Conservation (phyloP, 2,329 filamentous ascomycete genomes). For the Calonectria hongkongensis region DNA sequence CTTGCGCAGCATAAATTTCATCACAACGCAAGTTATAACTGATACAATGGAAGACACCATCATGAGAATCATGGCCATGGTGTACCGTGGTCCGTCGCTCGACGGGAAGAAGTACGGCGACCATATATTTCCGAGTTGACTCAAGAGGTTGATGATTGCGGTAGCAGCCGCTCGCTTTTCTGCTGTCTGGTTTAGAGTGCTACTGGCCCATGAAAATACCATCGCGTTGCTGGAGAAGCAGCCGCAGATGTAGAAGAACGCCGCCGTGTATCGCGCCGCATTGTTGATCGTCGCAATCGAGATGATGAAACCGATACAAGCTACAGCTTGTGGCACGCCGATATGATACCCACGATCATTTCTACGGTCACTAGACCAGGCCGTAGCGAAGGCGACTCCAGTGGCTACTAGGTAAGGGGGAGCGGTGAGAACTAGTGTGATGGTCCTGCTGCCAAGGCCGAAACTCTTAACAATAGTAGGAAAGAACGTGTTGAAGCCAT, state of each 20-base stretch:
- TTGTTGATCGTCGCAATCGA: conserved; percentile 49
- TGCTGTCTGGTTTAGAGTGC: conserved; percentile 58
- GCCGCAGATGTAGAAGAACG: conserved; percentile 48
- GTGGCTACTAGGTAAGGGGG: conserved; percentile 53
- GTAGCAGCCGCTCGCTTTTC: conserved; percentile 54
- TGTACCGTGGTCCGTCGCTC: conserved; percentile 7
- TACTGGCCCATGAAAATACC: conserved; percentile 60
- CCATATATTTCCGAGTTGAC: conserved; percentile 51
- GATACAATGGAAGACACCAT: conserved; percentile 27
- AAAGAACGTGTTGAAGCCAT: conserved; percentile 54
- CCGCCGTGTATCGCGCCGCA: conserved; percentile 45
- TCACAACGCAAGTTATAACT: conserved; percentile 8
- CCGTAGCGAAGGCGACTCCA: conserved; percentile 39
- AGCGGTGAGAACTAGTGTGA: conserved; percentile 51
- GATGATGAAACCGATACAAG: conserved; percentile 48
- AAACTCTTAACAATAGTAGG: conserved; percentile 50
- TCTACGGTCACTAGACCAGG: conserved; percentile 47
- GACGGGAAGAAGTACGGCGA: conserved; percentile 54
- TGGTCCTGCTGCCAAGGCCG: conserved; percentile 44
- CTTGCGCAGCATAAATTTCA: conserved; percentile 33
- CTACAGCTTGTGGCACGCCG: conserved; percentile 41
- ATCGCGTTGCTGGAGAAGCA: conserved; percentile 57
- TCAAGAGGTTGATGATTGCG: conserved; percentile 46
- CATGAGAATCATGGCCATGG: conserved; percentile 30
- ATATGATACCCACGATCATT: conserved; percentile 50